Conservation (phyloP, 257 asterid species). For the Solanum arcanum region DNA sequence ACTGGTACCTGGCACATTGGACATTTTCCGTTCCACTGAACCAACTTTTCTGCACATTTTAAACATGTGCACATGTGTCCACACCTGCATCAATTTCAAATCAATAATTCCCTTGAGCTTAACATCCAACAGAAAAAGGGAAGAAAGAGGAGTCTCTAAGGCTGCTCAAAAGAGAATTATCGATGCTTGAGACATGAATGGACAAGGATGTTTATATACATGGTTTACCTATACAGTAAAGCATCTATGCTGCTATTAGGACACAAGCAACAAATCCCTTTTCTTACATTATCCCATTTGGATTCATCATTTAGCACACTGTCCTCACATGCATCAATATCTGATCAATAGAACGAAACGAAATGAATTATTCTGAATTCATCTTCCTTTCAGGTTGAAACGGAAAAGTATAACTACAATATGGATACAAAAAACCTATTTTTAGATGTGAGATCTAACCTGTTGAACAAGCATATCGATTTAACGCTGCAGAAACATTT, state of each 20-base stretch:
- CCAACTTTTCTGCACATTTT: conserved; percentile 56
- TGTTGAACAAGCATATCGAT: conserved; percentile 29
- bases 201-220: not conserved
- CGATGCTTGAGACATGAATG: not conserved
- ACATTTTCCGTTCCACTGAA: conserved; percentile 44
- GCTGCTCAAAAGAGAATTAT: not conserved
- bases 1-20: conserved; percentile 85
- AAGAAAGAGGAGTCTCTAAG: not conserved
- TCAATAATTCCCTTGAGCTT: not conserved
- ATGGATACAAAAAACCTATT: not conserved
- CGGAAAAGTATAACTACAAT: not conserved
- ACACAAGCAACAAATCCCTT: conserved; percentile 81
- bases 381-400: not conserved
- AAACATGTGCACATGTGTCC: conserved; percentile 92
- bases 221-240: conserved; percentile 65
- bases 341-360: not conserved
- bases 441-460: conserved; percentile 21
- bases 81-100: conserved; percentile 34
- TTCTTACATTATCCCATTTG: conserved; percentile 59
- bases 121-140: not conserved
- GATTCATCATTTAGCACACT: conserved; percentile 27
- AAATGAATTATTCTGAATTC: not conserved
- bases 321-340: conserved; percentile 25
- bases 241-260: conserved; percentile 45
- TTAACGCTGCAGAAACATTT: conserved; percentile 80